Conservation (phyloP, 2,329 filamentous ascomycete species). For the Madurella mycetomatis region DNA sequence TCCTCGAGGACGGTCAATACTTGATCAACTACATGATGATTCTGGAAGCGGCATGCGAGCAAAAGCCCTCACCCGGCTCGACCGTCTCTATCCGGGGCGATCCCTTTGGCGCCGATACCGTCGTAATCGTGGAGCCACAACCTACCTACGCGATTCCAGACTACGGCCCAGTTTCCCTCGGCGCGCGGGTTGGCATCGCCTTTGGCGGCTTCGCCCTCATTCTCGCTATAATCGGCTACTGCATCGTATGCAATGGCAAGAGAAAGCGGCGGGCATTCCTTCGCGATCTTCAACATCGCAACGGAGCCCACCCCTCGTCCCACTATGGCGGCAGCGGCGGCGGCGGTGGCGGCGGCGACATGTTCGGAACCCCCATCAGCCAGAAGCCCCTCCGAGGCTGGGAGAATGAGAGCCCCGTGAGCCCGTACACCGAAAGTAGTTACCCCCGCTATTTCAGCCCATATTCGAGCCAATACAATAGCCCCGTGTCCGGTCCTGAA, state of each 20-base stretch:
- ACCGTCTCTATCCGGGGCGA: slow-evolving; percentile 48
- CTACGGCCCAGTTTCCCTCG: slow-evolving; percentile 47
- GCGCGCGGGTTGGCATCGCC: slow-evolving; percentile 55
- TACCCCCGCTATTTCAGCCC: slow-evolving; percentile 52
- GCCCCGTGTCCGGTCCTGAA: slow-evolving; percentile 45
- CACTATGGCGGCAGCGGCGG: slow-evolving; percentile 25
- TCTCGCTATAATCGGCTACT: slow-evolving; percentile 46
- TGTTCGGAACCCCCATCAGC: slow-evolving; percentile 51
- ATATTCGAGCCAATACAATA: slow-evolving; percentile 56
- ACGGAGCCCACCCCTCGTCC: slow-evolving; percentile 36
- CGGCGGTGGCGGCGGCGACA: slow-evolving; percentile 32
- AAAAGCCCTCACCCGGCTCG: slow-evolving; percentile 44
- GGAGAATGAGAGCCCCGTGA: slow-evolving; percentile 48
- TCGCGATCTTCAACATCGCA: slow-evolving; percentile 40
- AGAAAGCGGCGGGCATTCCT: slow-evolving; percentile 51
- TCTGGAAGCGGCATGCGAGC: slow-evolving; percentile 53
- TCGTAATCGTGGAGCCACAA: slow-evolving; percentile 49
- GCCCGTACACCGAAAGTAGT: slow-evolving; percentile 33
- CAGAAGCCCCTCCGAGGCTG: slow-evolving; percentile 50
- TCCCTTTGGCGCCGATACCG: slow-evolving; percentile 45
- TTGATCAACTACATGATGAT: slow-evolving; percentile 52
- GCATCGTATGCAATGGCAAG: slow-evolving; percentile 53
- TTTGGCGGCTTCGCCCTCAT: slow-evolving; percentile 47
- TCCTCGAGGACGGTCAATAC: slow-evolving; percentile 34
- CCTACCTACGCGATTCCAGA: slow-evolving; percentile 37